Conservation (phyloP, 305 asterid species). For the Fraxinus velutina region DNA sequence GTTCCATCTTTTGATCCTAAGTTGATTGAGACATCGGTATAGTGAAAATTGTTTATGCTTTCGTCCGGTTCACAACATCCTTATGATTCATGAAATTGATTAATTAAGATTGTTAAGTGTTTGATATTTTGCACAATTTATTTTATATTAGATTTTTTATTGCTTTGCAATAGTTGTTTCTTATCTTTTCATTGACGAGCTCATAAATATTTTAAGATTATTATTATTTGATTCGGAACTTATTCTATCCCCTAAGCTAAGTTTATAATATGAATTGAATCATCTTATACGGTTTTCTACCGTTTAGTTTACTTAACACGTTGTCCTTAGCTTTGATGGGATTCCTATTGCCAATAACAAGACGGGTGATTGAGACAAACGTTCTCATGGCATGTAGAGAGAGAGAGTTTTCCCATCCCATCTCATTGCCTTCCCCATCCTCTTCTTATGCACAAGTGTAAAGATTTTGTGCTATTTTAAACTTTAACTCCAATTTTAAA, state of each 20-base stretch:
- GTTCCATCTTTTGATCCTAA: slow-evolving; percentile 61
- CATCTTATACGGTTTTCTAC: background rate
- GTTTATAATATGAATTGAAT: background rate
- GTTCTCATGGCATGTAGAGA: no score
- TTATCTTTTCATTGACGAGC: background rate
- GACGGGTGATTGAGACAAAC: no score
- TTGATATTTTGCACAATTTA: background rate
- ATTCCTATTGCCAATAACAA: no score
- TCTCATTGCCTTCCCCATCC: no score
- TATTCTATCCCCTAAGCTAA: background rate
- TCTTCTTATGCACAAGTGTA: no score
- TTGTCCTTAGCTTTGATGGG: no score
- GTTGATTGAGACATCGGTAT: slow-evolving; percentile 63
- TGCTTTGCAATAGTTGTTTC: background rate
- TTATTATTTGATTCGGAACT: background rate
- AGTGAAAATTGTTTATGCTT: slow-evolving; percentile 15
- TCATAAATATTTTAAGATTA: background rate
- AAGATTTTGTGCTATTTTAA: no score
- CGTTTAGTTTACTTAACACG: no score
- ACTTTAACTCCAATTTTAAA: no score
- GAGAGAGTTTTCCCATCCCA: no score
- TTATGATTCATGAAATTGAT: slow-evolving; percentile 5
- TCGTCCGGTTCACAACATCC: slow-evolving; percentile 6
- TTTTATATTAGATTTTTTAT: background rate
- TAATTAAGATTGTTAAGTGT: background rate